Evolutionary conservation across 768 basidiomycete species (phyloP).

Genomic region (Termitomyces titanicus): DNA sequence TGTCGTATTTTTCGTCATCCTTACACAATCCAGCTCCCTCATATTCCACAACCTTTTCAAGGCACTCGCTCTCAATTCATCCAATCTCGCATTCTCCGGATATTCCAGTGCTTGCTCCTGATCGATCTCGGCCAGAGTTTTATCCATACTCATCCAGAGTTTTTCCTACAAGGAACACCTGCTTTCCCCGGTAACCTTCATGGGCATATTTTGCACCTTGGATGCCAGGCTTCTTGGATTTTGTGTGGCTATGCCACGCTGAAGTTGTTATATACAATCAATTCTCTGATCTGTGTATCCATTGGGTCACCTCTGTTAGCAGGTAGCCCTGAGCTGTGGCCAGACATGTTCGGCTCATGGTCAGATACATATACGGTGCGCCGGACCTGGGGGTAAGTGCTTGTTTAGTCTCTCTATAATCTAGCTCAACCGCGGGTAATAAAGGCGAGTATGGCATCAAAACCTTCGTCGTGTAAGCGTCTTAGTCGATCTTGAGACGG

Average conservation of each 20-base stretch:
- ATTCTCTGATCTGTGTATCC: not conserved
- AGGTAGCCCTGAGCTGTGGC: not conserved
- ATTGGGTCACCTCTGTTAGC: not conserved
- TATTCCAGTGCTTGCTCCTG: not conserved
- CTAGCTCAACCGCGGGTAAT: too few species aligned
- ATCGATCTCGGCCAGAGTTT: slow-evolving; percentile 2
- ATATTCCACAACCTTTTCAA: not conserved
- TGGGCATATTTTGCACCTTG: not conserved
- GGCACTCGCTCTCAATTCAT: slow-evolving; percentile 1
- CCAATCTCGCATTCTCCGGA: not conserved
- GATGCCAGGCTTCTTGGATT: not conserved
- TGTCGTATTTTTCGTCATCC: too few species aligned
- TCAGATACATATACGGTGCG: not conserved
- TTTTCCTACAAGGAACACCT: not conserved
- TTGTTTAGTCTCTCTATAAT: too few species aligned
- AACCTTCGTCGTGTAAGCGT: slow-evolving; percentile 2
- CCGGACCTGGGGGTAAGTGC: slow-evolving; percentile 1
- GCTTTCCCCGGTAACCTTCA: not conserved
- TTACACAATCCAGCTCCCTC: not conserved
- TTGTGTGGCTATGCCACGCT: not conserved
- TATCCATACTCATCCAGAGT: slow-evolving; percentile 1
- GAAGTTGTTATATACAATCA: not conserved
- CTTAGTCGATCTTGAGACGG: not conserved
- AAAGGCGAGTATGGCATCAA: slow-evolving; percentile 3
- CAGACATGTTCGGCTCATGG: not conserved